Conservation (phyloP, 192 early-diverging fungal genomes). For the Backusella tarrabulga region DNA sequence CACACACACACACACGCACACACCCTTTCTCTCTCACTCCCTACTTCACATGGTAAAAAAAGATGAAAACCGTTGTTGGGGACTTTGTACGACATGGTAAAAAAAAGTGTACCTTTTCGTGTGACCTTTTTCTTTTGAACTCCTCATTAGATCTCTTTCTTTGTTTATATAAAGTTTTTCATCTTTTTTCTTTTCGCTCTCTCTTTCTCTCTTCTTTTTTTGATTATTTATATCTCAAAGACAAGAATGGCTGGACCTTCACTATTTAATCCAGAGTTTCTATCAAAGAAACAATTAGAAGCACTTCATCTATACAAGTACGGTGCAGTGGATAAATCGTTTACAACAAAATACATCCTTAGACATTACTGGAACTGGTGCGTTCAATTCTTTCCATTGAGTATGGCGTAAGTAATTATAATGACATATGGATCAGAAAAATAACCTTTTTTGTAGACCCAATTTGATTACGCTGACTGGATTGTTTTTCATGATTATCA, state of each 20-base stretch:
- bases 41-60: background rate
- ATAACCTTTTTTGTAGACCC: constrained; percentile 46
- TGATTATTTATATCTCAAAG: too few relatives aligned
- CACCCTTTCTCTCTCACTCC: background rate
- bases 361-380: constrained; percentile 88
- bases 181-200: background rate
- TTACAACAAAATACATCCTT: constrained; percentile 69
- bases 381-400: constrained; percentile 81
- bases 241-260: background rate
- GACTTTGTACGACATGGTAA: background rate
- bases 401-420: constrained; percentile 62
- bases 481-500: constrained; percentile 75
- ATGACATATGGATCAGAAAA: background rate
- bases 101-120: background rate
- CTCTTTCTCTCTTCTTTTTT: background rate
- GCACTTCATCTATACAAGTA: constrained; percentile 84
- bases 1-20: background rate
- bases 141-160: background rate
- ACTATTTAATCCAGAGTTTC: constrained; percentile 9
- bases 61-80: background rate
- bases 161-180: background rate
- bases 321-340: constrained; percentile 82
- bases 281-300: constrained; percentile 25
- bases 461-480: constrained; percentile 91
- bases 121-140: background rate